Evolutionary conservation across 495 filamentous ascomycete species (phyloP).

Genomic region (Xylaria palmicola): DNA sequence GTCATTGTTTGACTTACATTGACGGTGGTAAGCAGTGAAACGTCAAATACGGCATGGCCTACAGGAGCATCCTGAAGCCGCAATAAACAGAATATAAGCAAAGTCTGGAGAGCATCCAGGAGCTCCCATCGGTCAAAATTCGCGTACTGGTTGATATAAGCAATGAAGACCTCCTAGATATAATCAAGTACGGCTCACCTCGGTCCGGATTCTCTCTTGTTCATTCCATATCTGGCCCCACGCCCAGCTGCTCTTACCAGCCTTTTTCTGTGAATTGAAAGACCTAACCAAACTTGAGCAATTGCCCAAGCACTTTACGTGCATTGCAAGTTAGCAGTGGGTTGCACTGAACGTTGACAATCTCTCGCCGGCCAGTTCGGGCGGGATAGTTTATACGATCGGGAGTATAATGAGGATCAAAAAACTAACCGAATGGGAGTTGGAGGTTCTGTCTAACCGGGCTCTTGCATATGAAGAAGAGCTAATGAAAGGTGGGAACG

Average conservation of each 20-base stretch:
- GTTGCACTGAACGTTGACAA: too few relatives aligned
- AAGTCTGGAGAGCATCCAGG: neutral
- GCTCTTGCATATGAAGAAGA: neutral
- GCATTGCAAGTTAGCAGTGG: neutral
- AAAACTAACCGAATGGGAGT: neutral
- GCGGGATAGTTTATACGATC: too few relatives aligned
- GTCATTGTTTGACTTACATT: neutral
- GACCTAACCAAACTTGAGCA: neutral
- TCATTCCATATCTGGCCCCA: neutral
- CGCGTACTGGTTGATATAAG: neutral
- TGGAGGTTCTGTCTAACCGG: neutral
- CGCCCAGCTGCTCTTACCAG: neutral
- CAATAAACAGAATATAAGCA: neutral
- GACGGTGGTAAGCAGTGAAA: neutral
- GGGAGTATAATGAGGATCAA: neutral
- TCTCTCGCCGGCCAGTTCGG: too few relatives aligned
- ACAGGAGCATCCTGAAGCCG: neutral
- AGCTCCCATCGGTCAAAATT: constrained; percentile 3
- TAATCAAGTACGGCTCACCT: neutral
- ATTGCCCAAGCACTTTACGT: neutral
- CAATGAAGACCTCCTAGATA: neutral
- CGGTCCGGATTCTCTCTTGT: neutral
- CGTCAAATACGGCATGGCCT: neutral
- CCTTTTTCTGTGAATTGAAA: neutral
- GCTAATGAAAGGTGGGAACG: neutral